Percentiles rank a stretch among this genome's conserved stretches.
Evolutionary conservation across 345 rosid genomes (phyloP).

Genomic region (Eucalyptus polybractea): DNA sequence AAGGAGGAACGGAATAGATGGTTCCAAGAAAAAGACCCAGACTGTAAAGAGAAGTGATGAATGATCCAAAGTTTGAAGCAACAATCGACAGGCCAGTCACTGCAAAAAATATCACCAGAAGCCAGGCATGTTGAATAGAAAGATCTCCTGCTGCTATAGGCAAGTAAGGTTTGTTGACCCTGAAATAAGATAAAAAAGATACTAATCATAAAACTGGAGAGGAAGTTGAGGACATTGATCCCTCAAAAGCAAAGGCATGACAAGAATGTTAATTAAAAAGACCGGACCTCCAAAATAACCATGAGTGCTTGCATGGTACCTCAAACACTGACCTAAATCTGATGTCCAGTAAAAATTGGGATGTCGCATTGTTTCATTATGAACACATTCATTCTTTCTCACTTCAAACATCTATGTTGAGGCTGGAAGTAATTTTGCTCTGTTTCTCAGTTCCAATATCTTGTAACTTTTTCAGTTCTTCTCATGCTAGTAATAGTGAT

Average conservation of each 20-base stretch:
- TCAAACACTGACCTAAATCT: not conserved
- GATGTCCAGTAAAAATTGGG: not conserved
- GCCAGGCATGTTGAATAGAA: constrained; percentile 84
- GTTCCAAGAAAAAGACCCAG: constrained; percentile 90
- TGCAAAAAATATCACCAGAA: constrained; percentile 70
- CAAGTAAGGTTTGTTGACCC: constrained; percentile 97
- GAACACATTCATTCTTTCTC: not conserved
- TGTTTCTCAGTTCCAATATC: not conserved
- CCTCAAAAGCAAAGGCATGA: not conserved
- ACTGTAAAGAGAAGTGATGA: constrained; percentile 70
- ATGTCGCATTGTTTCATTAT: not conserved
- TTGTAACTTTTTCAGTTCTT: not conserved
- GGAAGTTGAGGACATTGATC: not conserved
- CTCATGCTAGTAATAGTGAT: not conserved
- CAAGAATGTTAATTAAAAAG: not conserved
- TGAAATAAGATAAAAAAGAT: constrained; percentile 7
- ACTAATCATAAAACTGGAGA: not conserved
- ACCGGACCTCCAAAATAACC: not conserved
- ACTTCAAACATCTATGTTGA: not conserved
- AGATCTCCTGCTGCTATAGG: constrained; percentile 99
- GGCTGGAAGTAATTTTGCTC: not conserved
- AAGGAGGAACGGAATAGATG: constrained; percentile 93
- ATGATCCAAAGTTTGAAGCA: constrained; percentile 67
- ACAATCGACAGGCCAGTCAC: constrained; percentile 63
- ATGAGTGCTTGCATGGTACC: not conserved